phyloP scores from a whole-genome alignment of 768 basidiomycete genomes.

The Dentipellis sp. region DNA sequence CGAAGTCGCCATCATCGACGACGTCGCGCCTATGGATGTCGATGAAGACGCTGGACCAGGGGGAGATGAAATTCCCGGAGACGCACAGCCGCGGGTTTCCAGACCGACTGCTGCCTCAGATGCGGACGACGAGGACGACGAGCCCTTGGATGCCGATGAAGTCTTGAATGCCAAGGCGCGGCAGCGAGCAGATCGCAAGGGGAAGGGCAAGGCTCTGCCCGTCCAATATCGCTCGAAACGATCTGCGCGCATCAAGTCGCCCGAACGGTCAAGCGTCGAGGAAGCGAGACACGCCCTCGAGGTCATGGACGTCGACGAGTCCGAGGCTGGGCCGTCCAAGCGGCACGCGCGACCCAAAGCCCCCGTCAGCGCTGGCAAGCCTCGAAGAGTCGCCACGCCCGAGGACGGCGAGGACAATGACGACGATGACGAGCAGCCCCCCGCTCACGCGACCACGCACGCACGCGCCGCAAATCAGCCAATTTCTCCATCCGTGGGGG shows the following conservation, averaged over 20 bases:
- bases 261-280: not conserved
- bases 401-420: not conserved
- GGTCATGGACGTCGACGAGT: constrained; percentile 6
- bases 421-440: not conserved
- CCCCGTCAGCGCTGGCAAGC: not conserved
- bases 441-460: not conserved
- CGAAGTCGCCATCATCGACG: constrained; percentile 10
- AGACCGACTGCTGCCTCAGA: not conserved
- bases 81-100: not conserved
- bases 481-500: not conserved
- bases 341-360: not conserved
- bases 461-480: not conserved
- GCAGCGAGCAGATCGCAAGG: not conserved
- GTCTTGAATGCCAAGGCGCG: not conserved
- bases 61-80: not conserved
- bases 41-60: constrained; percentile 11
- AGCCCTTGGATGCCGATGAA: not conserved
- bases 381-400: not conserved
- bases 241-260: not conserved
- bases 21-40: constrained; percentile 15
- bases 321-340: not conserved
- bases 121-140: constrained; percentile 1
- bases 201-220: not conserved
- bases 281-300: not conserved
- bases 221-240: not conserved